Evolutionary conservation across 768 basidiomycete species (phyloP).

Genomic region (Leccinellum rugosiceps): DNA sequence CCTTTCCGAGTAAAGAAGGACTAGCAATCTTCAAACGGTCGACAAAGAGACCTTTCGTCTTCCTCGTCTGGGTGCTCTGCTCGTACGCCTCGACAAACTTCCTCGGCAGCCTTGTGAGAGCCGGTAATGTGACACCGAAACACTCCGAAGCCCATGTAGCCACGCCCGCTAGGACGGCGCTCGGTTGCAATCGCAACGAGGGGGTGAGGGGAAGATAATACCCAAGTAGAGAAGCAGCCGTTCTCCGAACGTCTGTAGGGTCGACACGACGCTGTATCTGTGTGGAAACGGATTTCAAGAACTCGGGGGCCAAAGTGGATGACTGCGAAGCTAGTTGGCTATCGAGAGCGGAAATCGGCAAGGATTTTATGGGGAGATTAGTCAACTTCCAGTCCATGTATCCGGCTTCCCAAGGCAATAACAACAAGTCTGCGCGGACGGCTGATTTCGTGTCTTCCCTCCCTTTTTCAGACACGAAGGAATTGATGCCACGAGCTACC

Average conservation of each 20-base stretch:
- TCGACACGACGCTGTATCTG: conserved; percentile 40
- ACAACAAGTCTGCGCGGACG: conserved; percentile 69
- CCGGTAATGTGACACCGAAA: conserved; percentile 19
- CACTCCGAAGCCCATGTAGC: conserved; percentile 52
- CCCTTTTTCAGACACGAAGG: conserved; percentile 34
- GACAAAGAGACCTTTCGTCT: conserved; percentile 23
- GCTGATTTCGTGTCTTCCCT: neutral
- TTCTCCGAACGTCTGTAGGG: conserved; percentile 50
- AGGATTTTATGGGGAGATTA: conserved; percentile 64
- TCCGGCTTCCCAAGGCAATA: conserved; percentile 74
- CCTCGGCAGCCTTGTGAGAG: conserved; percentile 18
- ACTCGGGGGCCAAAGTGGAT: conserved; percentile 21
- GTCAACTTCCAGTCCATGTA: conserved; percentile 62
- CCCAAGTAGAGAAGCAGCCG: conserved; percentile 66
- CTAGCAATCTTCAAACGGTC: conserved; percentile 17
- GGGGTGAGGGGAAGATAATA: conserved; percentile 58
- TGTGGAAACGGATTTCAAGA: conserved; percentile 23
- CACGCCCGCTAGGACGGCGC: conserved; percentile 50
- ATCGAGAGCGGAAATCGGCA: conserved; percentile 33
- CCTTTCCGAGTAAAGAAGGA: conserved; percentile 16
- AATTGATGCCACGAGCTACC: conserved; percentile 66
- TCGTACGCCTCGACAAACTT: conserved; percentile 23
- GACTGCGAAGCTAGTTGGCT: conserved; percentile 8
- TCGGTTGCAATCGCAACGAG: conserved; percentile 44
- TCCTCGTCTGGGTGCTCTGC: conserved; percentile 1